Evolutionary conservation across 2,329 filamentous ascomycete species (phyloP).

Genomic region (Xylariaceae sp.): DNA sequence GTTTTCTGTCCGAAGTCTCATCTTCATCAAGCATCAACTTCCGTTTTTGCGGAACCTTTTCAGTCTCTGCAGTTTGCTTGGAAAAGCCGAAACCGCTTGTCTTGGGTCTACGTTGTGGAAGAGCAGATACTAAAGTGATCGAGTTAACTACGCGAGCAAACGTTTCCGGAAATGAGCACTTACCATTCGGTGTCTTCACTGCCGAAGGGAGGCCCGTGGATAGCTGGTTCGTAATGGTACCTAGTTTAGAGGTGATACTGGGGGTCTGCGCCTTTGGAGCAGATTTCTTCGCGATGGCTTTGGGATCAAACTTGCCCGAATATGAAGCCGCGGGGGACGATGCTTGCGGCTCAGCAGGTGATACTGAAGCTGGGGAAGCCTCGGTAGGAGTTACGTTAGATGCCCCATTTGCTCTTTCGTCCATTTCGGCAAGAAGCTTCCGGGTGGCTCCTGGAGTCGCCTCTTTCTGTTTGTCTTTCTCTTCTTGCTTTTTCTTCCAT

Average conservation of each 20-base stretch:
- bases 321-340: conserved; percentile 62
- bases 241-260: conserved; percentile 56
- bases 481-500: conserved; percentile 90
- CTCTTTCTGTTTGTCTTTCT: conserved; percentile 73
- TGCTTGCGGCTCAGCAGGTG: conserved; percentile 49
- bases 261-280: conserved; percentile 59
- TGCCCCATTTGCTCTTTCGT: conserved; percentile 63
- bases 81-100: conserved; percentile 83
- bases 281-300: conserved; percentile 81
- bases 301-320: conserved; percentile 82
- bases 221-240: conserved; percentile 46
- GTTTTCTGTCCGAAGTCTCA: conserved; percentile 81
- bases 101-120: conserved; percentile 71
- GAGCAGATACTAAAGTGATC: conserved; percentile 48
- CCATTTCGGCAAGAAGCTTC: conserved; percentile 73
- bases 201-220: conserved; percentile 39
- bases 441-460: conserved; percentile 66
- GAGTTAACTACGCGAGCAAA: conserved; percentile 29
- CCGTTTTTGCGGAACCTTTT: conserved; percentile 70
- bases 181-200: conserved; percentile 42
- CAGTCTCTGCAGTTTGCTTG: conserved; percentile 65
- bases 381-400: conserved; percentile 54
- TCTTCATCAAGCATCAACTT: conserved; percentile 88
- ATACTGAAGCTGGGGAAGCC: conserved; percentile 50
- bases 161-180: conserved; percentile 17